Base-by-base conservation (phyloP, 2,329 filamentous ascomycete species). In the Chrysoporthe puriensis region DNA sequence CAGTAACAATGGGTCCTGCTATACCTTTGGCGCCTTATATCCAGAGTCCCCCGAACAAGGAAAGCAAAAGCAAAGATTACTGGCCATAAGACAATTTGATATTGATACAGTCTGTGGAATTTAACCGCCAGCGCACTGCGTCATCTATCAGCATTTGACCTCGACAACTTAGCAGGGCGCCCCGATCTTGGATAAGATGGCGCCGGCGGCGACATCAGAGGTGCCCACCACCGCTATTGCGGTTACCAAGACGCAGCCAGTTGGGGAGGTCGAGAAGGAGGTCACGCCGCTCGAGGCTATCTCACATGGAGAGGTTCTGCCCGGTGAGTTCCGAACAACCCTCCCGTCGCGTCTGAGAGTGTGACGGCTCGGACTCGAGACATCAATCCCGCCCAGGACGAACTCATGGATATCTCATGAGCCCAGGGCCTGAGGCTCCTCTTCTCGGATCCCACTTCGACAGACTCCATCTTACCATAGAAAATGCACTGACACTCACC, bases 221-320 rank as follows among this genome's bases (percentile, higher is more conserved):
- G n/a, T 54, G 26, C 21, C 58, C 21, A 26, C 63, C 50, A 14
- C 59, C 34, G 52, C 52, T 36, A 43, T 64, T 52, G 62, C 66
- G 50, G 43, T 64, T 32, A 52, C 66, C 40, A 69, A 68, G 50
- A 32, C 62, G 32, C 62, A 68, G 46, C 58, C 62, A 21, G 54
- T 63, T 40, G 46, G 61, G 56, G 54, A 62, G 54, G 66, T 64
- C 42, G 68, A 66, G 16, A 66, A 71, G 43, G 67, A 73, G 64
- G 42, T 71, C 62, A 74, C 74, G 2, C 74, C 74, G 2, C 66
- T 73, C 18, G 68, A 72, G 57, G 74, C 74, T 58, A 75, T 76
- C 36, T 76, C 74, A 6, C 73, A 74, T 60, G 74, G 74, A 50
- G 73, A 75, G 42, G 62, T 73, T 21, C 50, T 75, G 56, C 72